Evolutionary conservation across 1,139 yeast species (phyloP).

Genomic region (Geotrichum klebahnii): DNA sequence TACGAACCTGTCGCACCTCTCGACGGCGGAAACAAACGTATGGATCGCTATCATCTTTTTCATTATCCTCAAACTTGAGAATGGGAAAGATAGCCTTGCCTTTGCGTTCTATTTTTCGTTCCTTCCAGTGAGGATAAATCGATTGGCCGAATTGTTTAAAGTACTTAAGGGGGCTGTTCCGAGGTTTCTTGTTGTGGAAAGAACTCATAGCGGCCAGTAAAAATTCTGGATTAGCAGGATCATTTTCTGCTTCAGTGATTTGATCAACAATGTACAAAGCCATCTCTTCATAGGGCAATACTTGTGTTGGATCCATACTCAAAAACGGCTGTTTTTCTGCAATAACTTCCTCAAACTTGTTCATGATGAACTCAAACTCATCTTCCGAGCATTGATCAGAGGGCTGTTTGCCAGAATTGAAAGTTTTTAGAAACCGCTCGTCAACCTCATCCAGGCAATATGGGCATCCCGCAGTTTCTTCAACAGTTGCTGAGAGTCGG

Average conservation of each 20-base stretch:
- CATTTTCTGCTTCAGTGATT: conserved; percentile 35
- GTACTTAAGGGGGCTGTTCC: conserved; percentile 44
- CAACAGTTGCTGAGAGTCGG: conserved; percentile 89
- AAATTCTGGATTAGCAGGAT: conserved; percentile 38
- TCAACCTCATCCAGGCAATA: conserved; percentile 91
- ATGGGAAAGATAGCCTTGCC: conserved; percentile 73
- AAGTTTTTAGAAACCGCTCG: conserved; percentile 55
- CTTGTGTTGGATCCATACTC: conserved; percentile 75
- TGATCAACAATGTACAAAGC: conserved; percentile 34
- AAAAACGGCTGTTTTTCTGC: conserved; percentile 84
- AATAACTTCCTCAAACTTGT: conserved; percentile 68
- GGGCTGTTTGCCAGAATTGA: conserved; percentile 39
- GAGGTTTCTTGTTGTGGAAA: conserved; percentile 8
- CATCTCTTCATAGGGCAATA: conserved; percentile 67
- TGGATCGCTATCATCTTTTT: conserved; percentile 91
- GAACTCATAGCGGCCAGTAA: conserved; percentile 30
- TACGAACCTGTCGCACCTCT: conserved; percentile 91
- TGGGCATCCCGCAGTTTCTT: conserved; percentile 81
- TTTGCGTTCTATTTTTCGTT: conserved; percentile 61
- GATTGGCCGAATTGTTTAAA: conserved; percentile 61
- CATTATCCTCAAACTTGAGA: conserved; percentile 80
- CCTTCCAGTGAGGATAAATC: conserved; percentile 79
- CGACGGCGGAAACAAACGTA: conserved; percentile 94
- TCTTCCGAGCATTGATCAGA: conserved; percentile 55
- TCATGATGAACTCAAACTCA: conserved; percentile 78